These are phyloP conservation scores for Dothistroma pini DNA, from an alignment of 2,329 filamentous ascomycete species.

Conservation along the genomic window DNA sequence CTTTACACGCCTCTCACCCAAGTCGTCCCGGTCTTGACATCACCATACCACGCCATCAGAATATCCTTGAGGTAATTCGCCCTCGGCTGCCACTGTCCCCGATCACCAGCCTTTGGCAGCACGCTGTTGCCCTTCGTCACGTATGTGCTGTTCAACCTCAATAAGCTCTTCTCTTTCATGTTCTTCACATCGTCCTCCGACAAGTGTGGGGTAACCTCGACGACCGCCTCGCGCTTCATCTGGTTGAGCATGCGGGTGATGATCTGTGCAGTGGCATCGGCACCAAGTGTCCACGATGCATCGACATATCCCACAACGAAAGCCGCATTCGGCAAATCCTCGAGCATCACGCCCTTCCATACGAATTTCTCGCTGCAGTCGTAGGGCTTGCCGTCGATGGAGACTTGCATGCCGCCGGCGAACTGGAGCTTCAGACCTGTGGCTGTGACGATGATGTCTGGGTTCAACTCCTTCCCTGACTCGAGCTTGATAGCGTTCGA, in stretches of 20 bases:
- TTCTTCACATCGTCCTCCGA: slow-evolving; percentile 37
- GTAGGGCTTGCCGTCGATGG: slow-evolving; percentile 50
- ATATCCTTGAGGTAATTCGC: slow-evolving; percentile 45
- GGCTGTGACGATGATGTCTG: slow-evolving; percentile 63
- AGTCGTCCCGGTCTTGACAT: slow-evolving; percentile 41
- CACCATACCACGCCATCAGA: slow-evolving; percentile 41
- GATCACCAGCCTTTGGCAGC: slow-evolving; percentile 49
- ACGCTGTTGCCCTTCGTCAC: slow-evolving; percentile 41
- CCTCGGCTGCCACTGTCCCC: slow-evolving; percentile 44
- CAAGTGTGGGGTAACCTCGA: slow-evolving; percentile 43
- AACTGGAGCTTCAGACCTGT: slow-evolving; percentile 59
- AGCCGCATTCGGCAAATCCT: slow-evolving; percentile 59
- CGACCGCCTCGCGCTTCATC: slow-evolving; percentile 46
- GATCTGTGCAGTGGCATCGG: slow-evolving; percentile 52
- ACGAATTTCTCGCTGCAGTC: slow-evolving; percentile 50
- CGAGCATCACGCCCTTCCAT: slow-evolving; percentile 61
- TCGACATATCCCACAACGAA: slow-evolving; percentile 60
- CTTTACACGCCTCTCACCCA: slow-evolving; percentile 29
- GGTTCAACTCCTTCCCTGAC: slow-evolving; percentile 43
- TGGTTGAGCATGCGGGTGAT: slow-evolving; percentile 50
- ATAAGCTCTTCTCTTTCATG: slow-evolving; percentile 40
- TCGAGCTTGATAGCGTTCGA: slow-evolving; percentile 48
- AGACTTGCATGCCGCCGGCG: slow-evolving; percentile 47
- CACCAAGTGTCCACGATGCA: slow-evolving; percentile 57
- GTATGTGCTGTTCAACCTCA: slow-evolving; percentile 52